Conservation (phyloP, 441 rosid species). For the Gossypium davidsonii region DNA sequence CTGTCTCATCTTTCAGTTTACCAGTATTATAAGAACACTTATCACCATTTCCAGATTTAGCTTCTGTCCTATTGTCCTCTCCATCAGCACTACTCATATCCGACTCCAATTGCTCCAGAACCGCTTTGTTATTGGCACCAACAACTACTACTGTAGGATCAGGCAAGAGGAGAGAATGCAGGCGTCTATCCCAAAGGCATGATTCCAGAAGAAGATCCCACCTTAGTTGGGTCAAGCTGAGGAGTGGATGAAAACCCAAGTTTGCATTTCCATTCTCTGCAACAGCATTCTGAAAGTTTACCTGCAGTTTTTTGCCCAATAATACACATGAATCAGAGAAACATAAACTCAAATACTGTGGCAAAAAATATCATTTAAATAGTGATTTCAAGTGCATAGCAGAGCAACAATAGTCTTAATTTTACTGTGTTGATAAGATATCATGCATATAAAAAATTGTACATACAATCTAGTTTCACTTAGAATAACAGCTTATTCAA, state of each 20-base stretch:
- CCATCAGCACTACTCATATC: conserved; percentile 21
- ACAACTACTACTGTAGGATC: conserved; percentile 35
- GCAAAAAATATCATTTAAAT: neutral
- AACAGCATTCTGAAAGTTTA: conserved; percentile 32
- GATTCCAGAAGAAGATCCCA: conserved; percentile 88
- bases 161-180: conserved; percentile 55
- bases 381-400: conserved; percentile 1
- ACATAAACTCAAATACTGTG: neutral
- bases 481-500: neutral
- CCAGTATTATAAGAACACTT: conserved; percentile 22
- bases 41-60: conserved; percentile 19
- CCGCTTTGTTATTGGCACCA: conserved; percentile 29
- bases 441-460: neutral
- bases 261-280: conserved; percentile 38
- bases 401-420: conserved; percentile 1
- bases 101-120: conserved; percentile 23
- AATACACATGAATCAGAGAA: neutral
- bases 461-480: conserved; percentile 6
- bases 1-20: conserved; percentile 20
- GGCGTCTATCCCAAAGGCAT: conserved; percentile 64
- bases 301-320: conserved; percentile 27
- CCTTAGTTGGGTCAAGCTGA: conserved; percentile 51
- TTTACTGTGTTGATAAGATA: neutral
- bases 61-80: conserved; percentile 22
- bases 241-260: conserved; percentile 40